These are phyloP conservation scores for Gloeopeniophorella convolvens DNA, from an alignment of 768 basidiomycete genomes.

Conservation along the genomic window DNA sequence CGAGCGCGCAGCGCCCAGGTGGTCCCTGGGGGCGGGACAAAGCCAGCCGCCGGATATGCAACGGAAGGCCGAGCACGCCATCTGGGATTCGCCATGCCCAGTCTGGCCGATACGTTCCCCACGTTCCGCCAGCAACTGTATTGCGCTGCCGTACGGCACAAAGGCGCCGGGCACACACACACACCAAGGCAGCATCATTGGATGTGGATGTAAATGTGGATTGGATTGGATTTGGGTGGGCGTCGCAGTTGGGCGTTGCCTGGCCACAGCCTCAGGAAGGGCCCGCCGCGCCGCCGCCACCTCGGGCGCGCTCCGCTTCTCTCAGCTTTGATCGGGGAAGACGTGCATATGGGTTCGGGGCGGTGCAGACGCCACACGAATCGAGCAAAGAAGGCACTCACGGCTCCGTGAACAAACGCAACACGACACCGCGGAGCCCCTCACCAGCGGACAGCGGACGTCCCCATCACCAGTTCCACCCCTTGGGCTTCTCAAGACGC, in stretches of 20 bases:
- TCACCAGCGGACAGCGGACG: background rate
- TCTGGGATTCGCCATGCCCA: constrained; percentile 1
- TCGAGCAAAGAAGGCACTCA: constrained; percentile 8
- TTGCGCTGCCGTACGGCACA: too few species aligned
- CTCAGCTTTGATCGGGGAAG: constrained; percentile 18
- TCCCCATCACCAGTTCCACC: background rate
- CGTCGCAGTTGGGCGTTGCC: too few species aligned
- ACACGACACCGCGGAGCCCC: constrained; percentile 14
- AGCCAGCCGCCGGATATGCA: constrained; percentile 2
- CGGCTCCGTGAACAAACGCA: constrained; percentile 3
- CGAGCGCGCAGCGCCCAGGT: constrained; percentile 2
- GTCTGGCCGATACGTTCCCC: background rate
- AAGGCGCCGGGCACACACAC: too few species aligned
- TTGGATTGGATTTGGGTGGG: too few species aligned
- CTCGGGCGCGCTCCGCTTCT: constrained; percentile 16
- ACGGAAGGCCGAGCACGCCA: constrained; percentile 7
- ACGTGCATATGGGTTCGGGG: constrained; percentile 10
- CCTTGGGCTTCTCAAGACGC: background rate
- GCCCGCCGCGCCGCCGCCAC: constrained; percentile 8
- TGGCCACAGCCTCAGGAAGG: constrained; percentile 18
- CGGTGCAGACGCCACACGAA: constrained; percentile 12
- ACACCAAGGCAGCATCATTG: too few species aligned
- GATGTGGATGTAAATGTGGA: too few species aligned
- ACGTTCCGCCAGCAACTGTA: too few species aligned
- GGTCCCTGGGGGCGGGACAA: background rate